Evolutionary conservation across 2,329 filamentous ascomycete species (phyloP).

Genomic region (Iodosphaeria phyllophila): DNA sequence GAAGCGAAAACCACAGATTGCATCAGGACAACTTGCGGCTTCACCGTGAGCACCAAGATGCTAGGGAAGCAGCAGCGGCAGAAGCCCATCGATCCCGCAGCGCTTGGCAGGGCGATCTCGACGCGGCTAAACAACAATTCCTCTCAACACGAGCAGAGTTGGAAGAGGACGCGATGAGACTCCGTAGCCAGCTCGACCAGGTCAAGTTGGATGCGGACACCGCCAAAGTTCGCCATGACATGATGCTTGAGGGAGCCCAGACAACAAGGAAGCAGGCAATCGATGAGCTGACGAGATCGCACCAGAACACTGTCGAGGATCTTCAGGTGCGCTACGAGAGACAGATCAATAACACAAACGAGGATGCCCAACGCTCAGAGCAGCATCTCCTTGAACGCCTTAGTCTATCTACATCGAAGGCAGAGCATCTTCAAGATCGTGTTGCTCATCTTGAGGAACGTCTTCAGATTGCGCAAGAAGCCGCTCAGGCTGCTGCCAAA

Average conservation of each 20-base stretch:
- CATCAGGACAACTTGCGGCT: slow-evolving; percentile 49
- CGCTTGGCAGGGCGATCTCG: slow-evolving; percentile 64
- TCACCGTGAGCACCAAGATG: slow-evolving; percentile 71
- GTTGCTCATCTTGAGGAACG: slow-evolving; percentile 76
- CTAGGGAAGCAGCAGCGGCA: slow-evolving; percentile 56
- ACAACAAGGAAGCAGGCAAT: slow-evolving; percentile 19
- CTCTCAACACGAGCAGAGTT: slow-evolving; percentile 68
- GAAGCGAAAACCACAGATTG: slow-evolving; percentile 51
- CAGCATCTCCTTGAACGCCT: slow-evolving; percentile 66
- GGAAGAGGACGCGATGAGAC: slow-evolving; percentile 54
- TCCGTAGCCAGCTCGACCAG: slow-evolving; percentile 60
- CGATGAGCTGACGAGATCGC: slow-evolving; percentile 25
- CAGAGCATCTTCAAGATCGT: slow-evolving; percentile 71
- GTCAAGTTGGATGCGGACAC: slow-evolving; percentile 66
- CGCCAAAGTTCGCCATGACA: slow-evolving; percentile 61
- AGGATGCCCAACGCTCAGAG: slow-evolving; percentile 69
- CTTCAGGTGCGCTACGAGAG: slow-evolving; percentile 58
- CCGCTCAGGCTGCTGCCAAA: slow-evolving; percentile 41
- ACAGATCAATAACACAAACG: slow-evolving; percentile 51
- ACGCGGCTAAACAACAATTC: slow-evolving; percentile 69
- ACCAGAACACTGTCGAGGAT: slow-evolving; percentile 55
- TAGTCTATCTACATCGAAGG: slow-evolving; percentile 65
- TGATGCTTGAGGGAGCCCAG: slow-evolving; percentile 63
- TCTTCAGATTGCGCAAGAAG: slow-evolving; percentile 74
- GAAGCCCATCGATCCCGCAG: slow-evolving; percentile 70